A percentile compares a stretch with the other conserved stretches of the same genome.
Evolutionary conservation across 2,329 filamentous ascomycete species (phyloP).

Genomic region (Aspergillus felis): DNA sequence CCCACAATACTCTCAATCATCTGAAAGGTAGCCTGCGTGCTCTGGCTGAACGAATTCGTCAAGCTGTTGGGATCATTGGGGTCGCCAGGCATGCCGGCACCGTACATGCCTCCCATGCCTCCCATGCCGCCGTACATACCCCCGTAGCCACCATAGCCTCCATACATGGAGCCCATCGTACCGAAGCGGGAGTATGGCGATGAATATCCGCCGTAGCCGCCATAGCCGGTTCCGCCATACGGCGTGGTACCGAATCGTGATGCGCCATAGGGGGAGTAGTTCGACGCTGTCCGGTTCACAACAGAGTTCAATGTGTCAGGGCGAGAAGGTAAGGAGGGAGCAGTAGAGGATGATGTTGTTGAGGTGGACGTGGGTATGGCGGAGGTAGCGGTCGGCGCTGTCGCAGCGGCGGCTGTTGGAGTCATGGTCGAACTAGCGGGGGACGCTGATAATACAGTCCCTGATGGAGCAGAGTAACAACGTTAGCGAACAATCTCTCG

Average conservation of each 20-base stretch:
- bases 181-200: constrained; percentile 55
- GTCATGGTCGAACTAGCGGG: constrained; percentile 23
- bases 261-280: constrained; percentile 65
- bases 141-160: constrained; percentile 41
- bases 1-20: constrained; percentile 96
- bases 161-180: constrained; percentile 40
- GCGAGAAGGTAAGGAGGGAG: constrained; percentile 73
- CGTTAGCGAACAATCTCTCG: neutral
- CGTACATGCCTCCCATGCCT: constrained; percentile 46
- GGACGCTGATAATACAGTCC: constrained; percentile 24
- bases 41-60: constrained; percentile 92
- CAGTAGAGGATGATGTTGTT: constrained; percentile 38
- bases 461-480: constrained; percentile 7
- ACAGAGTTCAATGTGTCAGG: constrained; percentile 73
- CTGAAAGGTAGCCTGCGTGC: constrained; percentile 94
- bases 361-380: constrained; percentile 32
- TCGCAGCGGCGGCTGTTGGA: constrained; percentile 36
- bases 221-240: constrained; percentile 41
- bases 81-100: constrained; percentile 54
- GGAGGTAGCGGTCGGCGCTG: constrained; percentile 41
- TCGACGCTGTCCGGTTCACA: constrained; percentile 83
- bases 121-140: constrained; percentile 48
- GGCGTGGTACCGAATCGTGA: constrained; percentile 54
- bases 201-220: constrained; percentile 50
- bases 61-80: constrained; percentile 89